These are phyloP conservation scores for Jimgerdemannia lactiflua DNA, from an alignment of 192 early-diverging fungal genomes.

Conservation along the genomic window DNA sequence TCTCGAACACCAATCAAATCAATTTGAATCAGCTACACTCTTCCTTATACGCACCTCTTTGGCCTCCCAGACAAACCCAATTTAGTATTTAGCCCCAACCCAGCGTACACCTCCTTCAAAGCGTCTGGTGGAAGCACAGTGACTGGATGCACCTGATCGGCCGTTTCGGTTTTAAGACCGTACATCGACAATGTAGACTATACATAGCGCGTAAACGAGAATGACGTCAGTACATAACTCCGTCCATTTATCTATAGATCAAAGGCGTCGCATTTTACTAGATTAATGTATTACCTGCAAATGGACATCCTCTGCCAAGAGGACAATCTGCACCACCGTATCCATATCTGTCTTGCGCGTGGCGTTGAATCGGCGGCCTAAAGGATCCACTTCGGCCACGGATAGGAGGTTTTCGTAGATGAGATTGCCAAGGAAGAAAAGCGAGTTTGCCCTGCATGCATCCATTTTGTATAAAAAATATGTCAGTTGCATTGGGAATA, in stretches of 20 bases:
- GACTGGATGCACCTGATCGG: constrained; percentile 65
- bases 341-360: constrained; percentile 43
- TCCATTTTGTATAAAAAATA: no score
- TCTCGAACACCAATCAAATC: background rate
- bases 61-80: constrained; percentile 74
- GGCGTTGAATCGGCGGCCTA: constrained; percentile 67
- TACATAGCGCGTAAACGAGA: background rate
- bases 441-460: constrained; percentile 55
- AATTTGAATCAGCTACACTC: background rate
- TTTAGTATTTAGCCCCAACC: constrained; percentile 75
- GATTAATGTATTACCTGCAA: constrained; percentile 31
- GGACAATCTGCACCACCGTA: constrained; percentile 76
- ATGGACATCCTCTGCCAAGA: constrained; percentile 69
- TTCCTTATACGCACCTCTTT: constrained; percentile 24
- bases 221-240: background rate
- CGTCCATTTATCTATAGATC: background rate
- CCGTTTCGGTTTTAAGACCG: constrained; percentile 78
- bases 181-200: constrained; percentile 64
- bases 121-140: constrained; percentile 71
- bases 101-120: constrained; percentile 72
- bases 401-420: constrained; percentile 75
- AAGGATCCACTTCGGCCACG: constrained; percentile 79
- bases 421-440: constrained; percentile 73
- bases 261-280: background rate
- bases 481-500: no score